Conservation (phyloP, 1,284 basidiomycete species). For the Austropuccinia psidii region DNA sequence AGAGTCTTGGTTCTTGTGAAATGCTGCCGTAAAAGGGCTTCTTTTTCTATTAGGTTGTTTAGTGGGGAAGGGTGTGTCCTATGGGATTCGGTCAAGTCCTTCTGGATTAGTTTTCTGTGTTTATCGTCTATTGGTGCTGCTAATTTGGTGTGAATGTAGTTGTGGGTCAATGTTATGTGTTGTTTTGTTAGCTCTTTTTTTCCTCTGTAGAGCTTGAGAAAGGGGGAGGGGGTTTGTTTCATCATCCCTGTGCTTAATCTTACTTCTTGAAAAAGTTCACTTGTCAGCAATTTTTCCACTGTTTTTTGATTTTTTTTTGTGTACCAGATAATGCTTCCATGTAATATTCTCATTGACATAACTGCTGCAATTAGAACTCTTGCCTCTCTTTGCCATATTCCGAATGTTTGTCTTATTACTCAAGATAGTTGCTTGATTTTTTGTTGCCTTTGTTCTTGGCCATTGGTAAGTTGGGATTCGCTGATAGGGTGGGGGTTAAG, state of each 20-base stretch:
- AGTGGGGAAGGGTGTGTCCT: background rate
- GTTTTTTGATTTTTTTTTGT: background rate
- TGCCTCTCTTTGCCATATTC: background rate
- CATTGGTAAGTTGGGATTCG: background rate
- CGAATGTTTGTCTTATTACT: background rate
- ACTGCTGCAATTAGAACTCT: background rate
- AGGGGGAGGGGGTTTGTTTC: background rate
- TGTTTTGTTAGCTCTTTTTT: background rate
- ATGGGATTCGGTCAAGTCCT: background rate
- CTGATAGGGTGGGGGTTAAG: background rate
- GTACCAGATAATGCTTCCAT: constrained; percentile 16
- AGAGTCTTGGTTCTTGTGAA: background rate
- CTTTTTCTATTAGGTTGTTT: background rate
- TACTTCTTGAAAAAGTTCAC: background rate
- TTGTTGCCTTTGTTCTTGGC: background rate
- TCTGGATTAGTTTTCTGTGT: background rate
- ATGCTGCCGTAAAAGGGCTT: background rate
- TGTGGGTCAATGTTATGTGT: background rate
- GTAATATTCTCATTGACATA: background rate
- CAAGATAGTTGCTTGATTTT: background rate
- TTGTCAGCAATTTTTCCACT: background rate
- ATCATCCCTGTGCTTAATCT: background rate
- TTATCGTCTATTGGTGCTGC: background rate
- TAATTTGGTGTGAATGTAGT: background rate
- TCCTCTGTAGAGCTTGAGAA: background rate